Conservation (phyloP, 179 eudicot species). For the Heliamphora pulchella region DNA sequence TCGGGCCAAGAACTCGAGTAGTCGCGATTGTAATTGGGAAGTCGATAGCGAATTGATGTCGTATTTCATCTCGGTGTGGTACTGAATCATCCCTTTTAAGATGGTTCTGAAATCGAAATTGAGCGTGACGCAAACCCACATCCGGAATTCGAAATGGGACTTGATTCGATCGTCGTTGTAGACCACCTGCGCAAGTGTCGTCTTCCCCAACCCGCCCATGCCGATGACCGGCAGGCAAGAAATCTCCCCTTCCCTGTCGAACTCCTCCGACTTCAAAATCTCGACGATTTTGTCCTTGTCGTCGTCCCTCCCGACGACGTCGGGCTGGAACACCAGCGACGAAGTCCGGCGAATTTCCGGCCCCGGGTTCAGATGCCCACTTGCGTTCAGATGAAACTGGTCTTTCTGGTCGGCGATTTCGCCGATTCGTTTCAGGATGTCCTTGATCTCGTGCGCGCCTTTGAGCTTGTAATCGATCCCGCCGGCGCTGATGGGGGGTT, state of each 20-base stretch:
- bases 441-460: slow-evolving; percentile 15
- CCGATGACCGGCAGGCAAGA: slow-evolving; percentile 29
- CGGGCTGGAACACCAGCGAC: background rate
- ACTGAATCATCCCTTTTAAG: slow-evolving; percentile 20
- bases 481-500: slow-evolving; percentile 10
- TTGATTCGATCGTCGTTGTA: slow-evolving; percentile 18
- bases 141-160: slow-evolving; percentile 17
- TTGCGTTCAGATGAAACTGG: slow-evolving; percentile 9
- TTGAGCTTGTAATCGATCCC: background rate
- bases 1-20: slow-evolving; percentile 18
- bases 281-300: slow-evolving; percentile 15
- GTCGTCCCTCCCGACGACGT: slow-evolving; percentile 22
- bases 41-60: slow-evolving; percentile 9
- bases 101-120: slow-evolving; percentile 17
- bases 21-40: background rate
- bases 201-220: slow-evolving; percentile 40
- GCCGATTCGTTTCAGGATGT: slow-evolving; percentile 11
- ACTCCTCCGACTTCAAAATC: slow-evolving; percentile 14
- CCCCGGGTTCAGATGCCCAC: background rate
- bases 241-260: slow-evolving; percentile 5
- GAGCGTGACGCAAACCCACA: slow-evolving; percentile 29
- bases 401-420: slow-evolving; percentile 14
- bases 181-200: slow-evolving; percentile 30
- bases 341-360: background rate
- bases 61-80: slow-evolving; percentile 20